Conservation (phyloP, 768 basidiomycete species). For the Naganishia randhawae region DNA sequence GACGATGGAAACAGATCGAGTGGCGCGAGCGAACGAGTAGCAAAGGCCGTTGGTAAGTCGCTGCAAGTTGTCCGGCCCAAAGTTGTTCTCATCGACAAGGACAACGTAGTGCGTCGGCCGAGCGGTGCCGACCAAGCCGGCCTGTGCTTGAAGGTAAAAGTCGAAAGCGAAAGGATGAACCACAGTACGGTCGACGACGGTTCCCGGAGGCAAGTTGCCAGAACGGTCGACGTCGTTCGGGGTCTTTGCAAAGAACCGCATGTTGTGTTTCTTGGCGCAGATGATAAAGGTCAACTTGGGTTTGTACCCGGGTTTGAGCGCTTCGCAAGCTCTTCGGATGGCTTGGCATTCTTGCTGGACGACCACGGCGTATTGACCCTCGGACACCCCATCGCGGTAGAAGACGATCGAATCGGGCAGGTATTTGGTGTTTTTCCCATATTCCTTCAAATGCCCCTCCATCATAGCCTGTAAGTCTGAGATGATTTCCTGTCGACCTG, state of each 20-base stretch:
- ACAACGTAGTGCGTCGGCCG: constrained; percentile 49
- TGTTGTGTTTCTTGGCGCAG: constrained; percentile 49
- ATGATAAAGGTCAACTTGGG: constrained; percentile 43
- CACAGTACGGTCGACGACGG: constrained; percentile 43
- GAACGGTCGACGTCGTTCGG: constrained; percentile 37
- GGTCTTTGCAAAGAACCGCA: constrained; percentile 45
- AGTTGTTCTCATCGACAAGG: constrained; percentile 41
- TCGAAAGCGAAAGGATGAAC: constrained; percentile 49
- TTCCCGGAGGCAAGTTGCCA: constrained; percentile 43
- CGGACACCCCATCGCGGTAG: constrained; percentile 50
- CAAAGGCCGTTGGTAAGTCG: constrained; percentile 43
- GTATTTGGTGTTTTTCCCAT: constrained; percentile 37
- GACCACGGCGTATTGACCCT: constrained; percentile 46
- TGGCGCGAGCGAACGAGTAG: constrained; percentile 46
- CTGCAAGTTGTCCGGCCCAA: constrained; percentile 42
- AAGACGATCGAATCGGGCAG: constrained; percentile 47
- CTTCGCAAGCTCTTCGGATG: constrained; percentile 40
- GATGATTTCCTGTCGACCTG: constrained; percentile 48
- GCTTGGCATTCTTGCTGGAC: constrained; percentile 46
- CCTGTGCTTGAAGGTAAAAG: constrained; percentile 50
- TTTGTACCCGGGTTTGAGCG: constrained; percentile 39
- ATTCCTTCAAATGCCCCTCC: constrained; percentile 43
- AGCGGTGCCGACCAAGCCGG: constrained; percentile 46
- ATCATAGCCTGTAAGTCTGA: constrained; percentile 44
- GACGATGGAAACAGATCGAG: constrained; percentile 46